phyloP scores from a whole-genome alignment of 495 filamentous ascomycete genomes.

The Penicillium riverlandense region DNA sequence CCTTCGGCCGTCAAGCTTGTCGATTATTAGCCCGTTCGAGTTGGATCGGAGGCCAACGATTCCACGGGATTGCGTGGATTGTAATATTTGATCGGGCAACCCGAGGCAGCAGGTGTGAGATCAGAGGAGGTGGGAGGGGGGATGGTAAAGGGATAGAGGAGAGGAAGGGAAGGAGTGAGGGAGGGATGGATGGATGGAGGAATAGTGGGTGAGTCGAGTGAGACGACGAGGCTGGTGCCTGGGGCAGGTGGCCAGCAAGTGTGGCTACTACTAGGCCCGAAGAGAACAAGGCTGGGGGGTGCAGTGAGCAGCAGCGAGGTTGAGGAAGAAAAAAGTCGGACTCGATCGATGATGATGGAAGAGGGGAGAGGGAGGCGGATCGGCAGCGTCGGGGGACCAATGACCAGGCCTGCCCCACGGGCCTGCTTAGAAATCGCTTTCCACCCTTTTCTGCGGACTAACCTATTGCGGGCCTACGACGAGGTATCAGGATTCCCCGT shows the following conservation, averaged over 20 bases:
- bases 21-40: too few species aligned
- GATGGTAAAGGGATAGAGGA: too few species aligned
- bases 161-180: too few species aligned
- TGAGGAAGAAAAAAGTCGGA: neutral
- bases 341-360: conserved; percentile 6
- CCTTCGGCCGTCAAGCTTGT: too few species aligned
- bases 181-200: neutral
- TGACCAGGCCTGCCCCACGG: conserved; percentile 5
- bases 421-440: conserved; percentile 17
- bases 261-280: neutral
- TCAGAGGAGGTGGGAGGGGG: neutral
- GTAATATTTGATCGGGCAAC: too few species aligned
- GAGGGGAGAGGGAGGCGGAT: conserved; percentile 5
- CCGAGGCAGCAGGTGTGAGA: neutral
- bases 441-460: conserved; percentile 4
- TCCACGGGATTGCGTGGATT: too few species aligned
- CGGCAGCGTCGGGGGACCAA: neutral
- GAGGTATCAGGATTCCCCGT: too few species aligned
- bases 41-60: too few species aligned
- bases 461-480: neutral
- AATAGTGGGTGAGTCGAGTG: conserved; percentile 2
- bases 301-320: neutral
- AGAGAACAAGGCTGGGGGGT: neutral
- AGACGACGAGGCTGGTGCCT: conserved; percentile 4
- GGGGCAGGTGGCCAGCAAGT: neutral